Evolutionary conservation across 2,329 filamentous ascomycete species (phyloP).

Genomic region (Colletotrichum trifolii): DNA sequence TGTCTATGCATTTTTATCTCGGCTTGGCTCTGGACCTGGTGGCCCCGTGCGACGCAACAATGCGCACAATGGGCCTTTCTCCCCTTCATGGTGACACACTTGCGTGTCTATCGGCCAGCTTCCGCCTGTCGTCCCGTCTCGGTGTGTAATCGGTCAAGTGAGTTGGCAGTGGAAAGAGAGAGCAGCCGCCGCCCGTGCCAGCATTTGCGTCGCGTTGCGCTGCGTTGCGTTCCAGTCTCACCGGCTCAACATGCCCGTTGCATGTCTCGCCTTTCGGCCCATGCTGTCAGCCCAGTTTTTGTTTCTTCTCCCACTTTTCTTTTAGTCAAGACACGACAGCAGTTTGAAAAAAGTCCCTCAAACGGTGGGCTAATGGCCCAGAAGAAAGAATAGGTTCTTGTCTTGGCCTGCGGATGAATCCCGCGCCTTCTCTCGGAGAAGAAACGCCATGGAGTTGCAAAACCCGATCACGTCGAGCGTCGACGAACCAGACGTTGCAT

Average conservation of each 20-base stretch:
- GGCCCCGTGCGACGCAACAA: conserved; percentile 6
- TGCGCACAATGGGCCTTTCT: conserved; percentile 23
- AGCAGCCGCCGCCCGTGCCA: conserved; percentile 18
- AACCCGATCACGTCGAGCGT: conserved; percentile 12
- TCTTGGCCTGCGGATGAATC: conserved; percentile 15
- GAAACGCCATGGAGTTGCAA: conserved; percentile 26
- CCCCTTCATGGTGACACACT: conserved; percentile 8
- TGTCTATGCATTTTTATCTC: conserved; percentile 16
- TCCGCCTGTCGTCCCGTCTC: conserved; percentile 4
- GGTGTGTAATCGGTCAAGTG: conserved; percentile 25
- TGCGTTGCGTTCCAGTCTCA: conserved; percentile 3
- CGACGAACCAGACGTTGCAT: conserved; percentile 16
- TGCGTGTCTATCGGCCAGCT: conserved; percentile 1
- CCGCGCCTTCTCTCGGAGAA: conserved; percentile 13
- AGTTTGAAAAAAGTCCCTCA: not conserved
- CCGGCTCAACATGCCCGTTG: conserved; percentile 29
- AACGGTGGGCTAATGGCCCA: conserved; percentile 19
- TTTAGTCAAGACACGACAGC: conserved; percentile 11
- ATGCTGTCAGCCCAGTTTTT: conserved; percentile 9
- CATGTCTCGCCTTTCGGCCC: conserved; percentile 26
- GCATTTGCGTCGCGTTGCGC: not conserved
- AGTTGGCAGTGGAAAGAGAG: conserved; percentile 1
- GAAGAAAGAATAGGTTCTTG: conserved; percentile 1
- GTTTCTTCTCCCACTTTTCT: conserved; percentile 20
- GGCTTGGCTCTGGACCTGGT: conserved; percentile 15